These are phyloP conservation scores for Backusella liffmaniae DNA, from an alignment of 192 early-diverging fungal species.

Conservation along the genomic window DNA sequence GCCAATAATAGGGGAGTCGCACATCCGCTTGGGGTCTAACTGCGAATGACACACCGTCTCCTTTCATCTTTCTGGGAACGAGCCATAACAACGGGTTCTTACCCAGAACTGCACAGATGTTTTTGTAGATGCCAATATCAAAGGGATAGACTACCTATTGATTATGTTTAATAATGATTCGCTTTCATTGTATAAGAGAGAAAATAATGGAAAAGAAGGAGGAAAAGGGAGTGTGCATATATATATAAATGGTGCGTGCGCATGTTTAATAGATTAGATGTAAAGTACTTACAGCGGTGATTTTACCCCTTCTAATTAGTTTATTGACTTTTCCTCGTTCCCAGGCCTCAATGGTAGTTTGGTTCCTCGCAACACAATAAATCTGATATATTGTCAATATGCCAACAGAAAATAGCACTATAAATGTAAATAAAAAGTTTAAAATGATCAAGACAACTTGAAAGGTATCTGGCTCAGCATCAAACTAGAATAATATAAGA, in stretches of 20 bases:
- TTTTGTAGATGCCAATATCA: constrained; percentile 72
- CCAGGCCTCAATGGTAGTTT: constrained; percentile 83
- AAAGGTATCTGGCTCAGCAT: constrained; percentile 32
- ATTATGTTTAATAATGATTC: neutral
- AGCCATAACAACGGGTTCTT: constrained; percentile 68
- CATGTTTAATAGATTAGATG: neutral
- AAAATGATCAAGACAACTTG: constrained; percentile 76
- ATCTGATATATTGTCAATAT: constrained; percentile 69
- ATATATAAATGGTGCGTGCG: neutral
- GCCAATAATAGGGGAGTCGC: constrained; percentile 25
- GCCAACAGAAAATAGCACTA: constrained; percentile 73
- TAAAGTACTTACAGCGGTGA: constrained; percentile 44
- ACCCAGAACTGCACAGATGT: constrained; percentile 78
- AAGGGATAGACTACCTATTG: constrained; percentile 69
- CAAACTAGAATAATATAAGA: constrained; percentile 19
- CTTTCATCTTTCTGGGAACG: constrained; percentile 57
- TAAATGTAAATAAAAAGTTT: constrained; percentile 69
- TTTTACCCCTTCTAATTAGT: constrained; percentile 59
- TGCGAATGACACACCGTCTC: constrained; percentile 68
- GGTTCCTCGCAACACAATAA: constrained; percentile 64
- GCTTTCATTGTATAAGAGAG: neutral
- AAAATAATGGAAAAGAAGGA: neutral
- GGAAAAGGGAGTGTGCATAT: neutral
- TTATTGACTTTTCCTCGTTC: constrained; percentile 69
- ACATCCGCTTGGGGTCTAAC: constrained; percentile 44